phyloP scores from a whole-genome alignment of 306 rosid genomes.

The Styphnolobium japonicum region DNA sequence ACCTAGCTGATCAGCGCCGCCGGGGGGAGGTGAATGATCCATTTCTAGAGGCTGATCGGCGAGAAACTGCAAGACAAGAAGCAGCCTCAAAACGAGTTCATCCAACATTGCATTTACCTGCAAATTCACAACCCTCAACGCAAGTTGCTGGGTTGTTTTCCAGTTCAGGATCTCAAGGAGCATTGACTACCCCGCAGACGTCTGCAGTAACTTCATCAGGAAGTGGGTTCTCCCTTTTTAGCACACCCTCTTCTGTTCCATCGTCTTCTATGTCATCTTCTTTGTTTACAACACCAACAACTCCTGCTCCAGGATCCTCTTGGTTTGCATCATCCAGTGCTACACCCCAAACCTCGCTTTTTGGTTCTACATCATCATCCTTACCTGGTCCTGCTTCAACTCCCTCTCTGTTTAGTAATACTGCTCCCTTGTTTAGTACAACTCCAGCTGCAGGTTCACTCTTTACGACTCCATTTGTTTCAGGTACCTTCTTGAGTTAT shows the following conservation, averaged over 20 bases:
- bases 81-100: slow-evolving; percentile 93
- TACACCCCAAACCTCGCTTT: slow-evolving; percentile 58
- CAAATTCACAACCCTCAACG: slow-evolving; percentile 76
- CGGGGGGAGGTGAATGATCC: slow-evolving; percentile 87
- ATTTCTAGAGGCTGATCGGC: slow-evolving; percentile 92
- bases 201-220: slow-evolving; percentile 59
- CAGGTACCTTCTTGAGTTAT: slow-evolving; percentile 56
- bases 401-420: slow-evolving; percentile 60
- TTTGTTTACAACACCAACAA: slow-evolving; percentile 68
- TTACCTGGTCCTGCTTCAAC: slow-evolving; percentile 57
- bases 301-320: slow-evolving; percentile 61
- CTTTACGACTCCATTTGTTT: slow-evolving; percentile 72
- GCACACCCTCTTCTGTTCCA: slow-evolving; percentile 70
- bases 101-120: slow-evolving; percentile 84
- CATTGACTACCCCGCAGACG: slow-evolving; percentile 45
- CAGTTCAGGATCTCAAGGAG: slow-evolving; percentile 64
- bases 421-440: slow-evolving; percentile 52
- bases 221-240: slow-evolving; percentile 75
- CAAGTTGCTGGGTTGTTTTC: slow-evolving; percentile 83
- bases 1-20: slow-evolving; percentile 82
- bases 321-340: slow-evolving; percentile 64
- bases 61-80: slow-evolving; percentile 94
- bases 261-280: slow-evolving; percentile 57
- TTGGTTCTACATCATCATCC: slow-evolving; percentile 62
- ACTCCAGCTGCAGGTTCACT: slow-evolving; percentile 63